phyloP scores from a whole-genome alignment of 177 flowering plant species.

The Telopea speciosissima region DNA sequence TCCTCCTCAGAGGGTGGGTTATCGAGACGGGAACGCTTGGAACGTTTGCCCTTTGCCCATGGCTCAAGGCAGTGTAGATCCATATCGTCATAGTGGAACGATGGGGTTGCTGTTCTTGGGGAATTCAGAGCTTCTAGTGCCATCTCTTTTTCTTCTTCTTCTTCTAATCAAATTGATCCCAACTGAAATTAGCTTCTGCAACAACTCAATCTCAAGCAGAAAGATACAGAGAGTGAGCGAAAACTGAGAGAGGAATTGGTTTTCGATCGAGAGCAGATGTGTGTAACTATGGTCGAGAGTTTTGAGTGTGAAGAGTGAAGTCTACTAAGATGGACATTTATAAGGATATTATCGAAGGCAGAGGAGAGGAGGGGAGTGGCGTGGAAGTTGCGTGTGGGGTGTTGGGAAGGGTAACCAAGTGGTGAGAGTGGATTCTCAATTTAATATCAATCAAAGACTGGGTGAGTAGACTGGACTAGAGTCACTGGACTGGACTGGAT shows the following conservation, averaged over 20 bases:
- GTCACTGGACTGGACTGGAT: no score
- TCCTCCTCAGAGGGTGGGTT: conserved; percentile 38
- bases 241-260: conserved; percentile 1
- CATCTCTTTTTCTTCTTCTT: conserved; percentile 19
- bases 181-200: no score
- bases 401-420: no score
- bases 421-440: no score
- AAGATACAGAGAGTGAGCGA: no score
- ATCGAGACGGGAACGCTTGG: conserved; percentile 31
- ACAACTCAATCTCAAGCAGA: no score
- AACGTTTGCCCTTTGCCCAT: conserved; percentile 42
- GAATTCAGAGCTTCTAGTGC: conserved; percentile 48
- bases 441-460: no score
- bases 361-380: neutral
- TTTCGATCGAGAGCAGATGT: neutral
- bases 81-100: conserved; percentile 10
- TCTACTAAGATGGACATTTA: no score
- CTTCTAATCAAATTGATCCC: no score
- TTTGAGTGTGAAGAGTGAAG: neutral
- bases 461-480: no score
- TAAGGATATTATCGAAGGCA: no score
- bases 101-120: conserved; percentile 17
- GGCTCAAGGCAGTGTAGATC: conserved; percentile 22
- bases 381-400: conserved; percentile 56
- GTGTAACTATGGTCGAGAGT: no score